Evolutionary conservation across 768 basidiomycete species (phyloP), one percentile per base, ranked within the genome.

Genomic region (Termitomyces sp.): DNA sequence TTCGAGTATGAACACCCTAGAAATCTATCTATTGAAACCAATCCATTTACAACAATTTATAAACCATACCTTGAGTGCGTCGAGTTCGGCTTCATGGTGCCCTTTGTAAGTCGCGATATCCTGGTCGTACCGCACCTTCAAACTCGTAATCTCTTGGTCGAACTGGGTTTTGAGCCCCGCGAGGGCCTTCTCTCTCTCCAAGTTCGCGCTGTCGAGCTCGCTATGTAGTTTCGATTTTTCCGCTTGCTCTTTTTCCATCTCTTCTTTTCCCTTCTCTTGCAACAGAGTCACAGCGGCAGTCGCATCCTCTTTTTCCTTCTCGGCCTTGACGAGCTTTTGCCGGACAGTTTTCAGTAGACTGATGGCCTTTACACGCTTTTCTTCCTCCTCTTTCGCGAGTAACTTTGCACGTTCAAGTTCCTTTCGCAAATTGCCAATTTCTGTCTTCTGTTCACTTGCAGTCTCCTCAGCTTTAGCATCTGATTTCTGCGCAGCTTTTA

Each of bases 341-440:
- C 97, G 77, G n/a, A 98, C 92, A 1, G 94, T 94, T 74, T 98
- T 98, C 58, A 99, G 77, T 30, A 98, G 75, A 53, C 87, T 89
- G 63, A 98, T 89, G 0, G 95, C 95, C 68, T 98, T 99, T 20
- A 87, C 84, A 13, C 96, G 86, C 73, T 99, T 98, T 74, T 99
- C 97, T 71, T 98, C 97, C 69, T 98, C 97, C 61, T 98, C 95
- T 70, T 92, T 97, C 5, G 86, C 88, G 10, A 77, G 57, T 20
- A 75, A 76, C 63, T 85, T 87, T 3, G 81, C 73, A 48, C 81
- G 82, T 50, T 85, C 80, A 1, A 88, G 71, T 58, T 97, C 91
- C 18, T 77, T 71, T 50, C 79, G 78, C n/a, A 94, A 74, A 18
- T 77, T 79, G 2, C 81, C 79, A 0, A 87, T 72, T 44, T 90